Base-by-base conservation (phyloP, 495 filamentous ascomycete genomes). In the Pyrenula aspistea region DNA sequence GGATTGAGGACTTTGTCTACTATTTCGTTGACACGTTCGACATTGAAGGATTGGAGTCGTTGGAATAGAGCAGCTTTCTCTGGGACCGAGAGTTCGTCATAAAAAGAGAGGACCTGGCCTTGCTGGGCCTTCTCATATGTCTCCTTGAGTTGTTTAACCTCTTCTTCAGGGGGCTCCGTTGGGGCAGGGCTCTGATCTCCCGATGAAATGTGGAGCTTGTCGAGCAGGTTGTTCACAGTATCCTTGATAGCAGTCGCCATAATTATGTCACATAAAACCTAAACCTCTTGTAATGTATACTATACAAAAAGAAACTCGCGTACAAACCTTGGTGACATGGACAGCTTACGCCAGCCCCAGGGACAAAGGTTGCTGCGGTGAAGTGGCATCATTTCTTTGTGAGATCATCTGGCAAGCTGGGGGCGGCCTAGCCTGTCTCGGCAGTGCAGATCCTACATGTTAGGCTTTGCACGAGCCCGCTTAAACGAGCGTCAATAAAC, bases 51-150 rank as follows among this genome's bases (percentile, higher is more conserved):
- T 57, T 77, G 77, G 53, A 97, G 77, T 68, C 96, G 94, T 65
- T 86, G 75, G 76, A 81, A 95, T 57, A 99, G 80, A 4, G 77
- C 70, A 25, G 83, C 82, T 71, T 95, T 89, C 60, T 96, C 91
- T 49, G 74, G 65, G 20, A 73, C 70, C 53, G 72, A 74, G 53
- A 99, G 82, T 56, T 84, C 77, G 60, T 97, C 88, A 73, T 83
- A 92, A 72, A 96, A 97, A 20, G 86, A 77, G 66, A 97, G 89
- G 48, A 99, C 89, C 49, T 99, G 93, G 42, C 83, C 87, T 73
- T 99, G 93, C 20, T 77, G 80, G 53, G 88, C 89, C 49, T 82
- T 74, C 50, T 78, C 77, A 72, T 95, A 99, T 64, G 87, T 87
- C 56, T 84, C 71, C 69, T 80, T 80, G 22, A 99, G 82, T 61